phyloP scores from a whole-genome alignment of 495 filamentous ascomycete species.

The Hypomontagnella monticulosa region DNA sequence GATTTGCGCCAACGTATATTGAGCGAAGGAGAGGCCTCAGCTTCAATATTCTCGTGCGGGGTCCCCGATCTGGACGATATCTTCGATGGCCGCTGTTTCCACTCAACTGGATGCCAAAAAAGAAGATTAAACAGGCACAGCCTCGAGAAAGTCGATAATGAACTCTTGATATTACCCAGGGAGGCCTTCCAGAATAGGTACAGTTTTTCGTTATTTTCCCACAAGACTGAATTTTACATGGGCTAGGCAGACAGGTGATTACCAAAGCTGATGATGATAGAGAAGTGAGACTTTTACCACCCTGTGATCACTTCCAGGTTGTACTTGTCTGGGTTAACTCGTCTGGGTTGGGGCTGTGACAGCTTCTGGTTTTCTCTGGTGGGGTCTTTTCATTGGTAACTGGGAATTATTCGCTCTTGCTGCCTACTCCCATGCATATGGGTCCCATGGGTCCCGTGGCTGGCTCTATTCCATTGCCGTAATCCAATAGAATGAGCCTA shows the following conservation, averaged over 20 bases:
- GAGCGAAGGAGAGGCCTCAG: slow-evolving; percentile 21
- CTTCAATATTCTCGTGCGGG: slow-evolving; percentile 30
- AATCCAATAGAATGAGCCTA: background rate
- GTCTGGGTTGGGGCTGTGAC: slow-evolving; percentile 34
- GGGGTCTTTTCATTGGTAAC: slow-evolving; percentile 33
- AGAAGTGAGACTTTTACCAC: slow-evolving; percentile 35
- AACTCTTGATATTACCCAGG: background rate
- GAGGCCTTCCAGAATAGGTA: background rate
- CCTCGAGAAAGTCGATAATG: background rate
- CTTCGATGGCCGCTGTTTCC: background rate
- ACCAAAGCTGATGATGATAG: slow-evolving; percentile 23
- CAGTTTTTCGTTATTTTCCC: background rate
- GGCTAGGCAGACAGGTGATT: slow-evolving; percentile 31
- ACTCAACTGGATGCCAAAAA: background rate
- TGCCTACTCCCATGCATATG: slow-evolving; percentile 21
- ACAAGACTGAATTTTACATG: slow-evolving; percentile 9
- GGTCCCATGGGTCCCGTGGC: slow-evolving; percentile 36
- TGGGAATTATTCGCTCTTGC: too few relatives aligned
- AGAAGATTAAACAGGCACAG: background rate
- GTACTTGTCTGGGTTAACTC: too few relatives aligned
- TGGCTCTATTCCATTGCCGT: background rate
- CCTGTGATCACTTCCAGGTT: slow-evolving; percentile 39
- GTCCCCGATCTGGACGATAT: slow-evolving; percentile 28
- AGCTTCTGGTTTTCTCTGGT: slow-evolving; percentile 24
- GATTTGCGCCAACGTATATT: slow-evolving; percentile 14